Evolutionary conservation across 2,329 filamentous ascomycete genomes (phyloP).

Genomic region (Dothistroma septosporum): DNA sequence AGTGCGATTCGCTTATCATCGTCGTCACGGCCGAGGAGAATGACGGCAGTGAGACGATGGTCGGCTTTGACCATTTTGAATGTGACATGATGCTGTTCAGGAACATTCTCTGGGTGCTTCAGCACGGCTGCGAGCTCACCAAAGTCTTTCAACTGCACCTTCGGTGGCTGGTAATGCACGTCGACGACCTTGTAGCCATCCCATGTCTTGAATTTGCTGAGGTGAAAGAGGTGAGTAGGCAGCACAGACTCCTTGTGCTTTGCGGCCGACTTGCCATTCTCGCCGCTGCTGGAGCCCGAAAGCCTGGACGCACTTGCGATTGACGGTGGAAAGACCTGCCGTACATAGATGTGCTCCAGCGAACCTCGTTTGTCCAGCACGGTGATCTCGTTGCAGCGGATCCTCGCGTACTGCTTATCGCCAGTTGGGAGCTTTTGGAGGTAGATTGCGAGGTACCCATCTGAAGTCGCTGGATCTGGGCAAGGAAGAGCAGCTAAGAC

Average conservation of each 20-base stretch:
- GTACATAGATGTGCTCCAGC: slow-evolving; percentile 4
- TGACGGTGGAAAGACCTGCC: slow-evolving; percentile 4
- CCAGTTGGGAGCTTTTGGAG: slow-evolving; percentile 25
- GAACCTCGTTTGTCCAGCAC: slow-evolving; percentile 2
- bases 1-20: slow-evolving; percentile 3
- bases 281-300: not conserved
- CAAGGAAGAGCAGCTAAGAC: slow-evolving; percentile 35
- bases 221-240: slow-evolving; percentile 7
- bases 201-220: slow-evolving; percentile 8
- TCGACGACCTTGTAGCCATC: slow-evolving; percentile 8
- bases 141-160: slow-evolving; percentile 1
- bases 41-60: slow-evolving; percentile 5
- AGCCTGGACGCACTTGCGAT: not conserved
- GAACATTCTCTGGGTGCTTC: slow-evolving; percentile 2
- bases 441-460: slow-evolving; percentile 30
- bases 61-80: slow-evolving; percentile 7
- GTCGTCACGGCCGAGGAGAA: slow-evolving; percentile 5
- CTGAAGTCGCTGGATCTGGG: slow-evolving; percentile 26
- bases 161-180: slow-evolving; percentile 8
- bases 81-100: slow-evolving; percentile 2
- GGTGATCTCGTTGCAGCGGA: slow-evolving; percentile 18
- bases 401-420: slow-evolving; percentile 25
- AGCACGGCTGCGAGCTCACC: slow-evolving; percentile 1
- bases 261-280: not conserved
- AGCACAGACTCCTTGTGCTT: slow-evolving; percentile 1